Evolutionary conservation across 2,329 filamentous ascomycete species (phyloP), one percentile per base, ranked within the genome.

Genomic region (Fusarium proliferatum): DNA sequence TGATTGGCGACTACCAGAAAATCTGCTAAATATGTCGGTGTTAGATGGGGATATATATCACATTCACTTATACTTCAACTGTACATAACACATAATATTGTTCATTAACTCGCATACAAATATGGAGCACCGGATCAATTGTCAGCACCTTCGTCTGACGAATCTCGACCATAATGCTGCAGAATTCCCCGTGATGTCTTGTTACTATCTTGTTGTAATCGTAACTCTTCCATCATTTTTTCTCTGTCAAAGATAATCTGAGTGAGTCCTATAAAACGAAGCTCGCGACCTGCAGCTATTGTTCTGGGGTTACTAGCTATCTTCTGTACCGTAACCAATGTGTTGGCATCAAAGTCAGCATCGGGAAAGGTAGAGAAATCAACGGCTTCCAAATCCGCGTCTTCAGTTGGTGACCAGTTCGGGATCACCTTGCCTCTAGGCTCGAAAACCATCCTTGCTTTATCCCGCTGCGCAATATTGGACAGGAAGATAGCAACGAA

Each of bases 121-220:
- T 17, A 13, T 19, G 10, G 12, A 19, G 43, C 1, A 26, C 16
- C 11, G 4, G 7, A 45, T 46, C 4, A 28, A 3, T 19, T 4
- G 5, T 15, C 1, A 21, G 43, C 8, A 2, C 21, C 51, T 38
- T 23, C 38, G 8, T 23, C 52, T 3, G 38, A 56, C 0, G 21
- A 30, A 3, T 42, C 52, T 1, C 2, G 36, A 0, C 52, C 38
- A 43, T 56, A 56, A 2, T 56, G 11, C 16, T 56, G 10, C 21
- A 56, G 19, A 2, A 56, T 43, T 0, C 52, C 52, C 8, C 16
- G 33, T 2, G 19, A 30, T 19, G 2, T 9, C 10, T 33, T 43
- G 2, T 30, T 15, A 1, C 2, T 42, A 13, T 9, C 21, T 8
- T 26, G 5, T 1, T 8, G 5, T 2, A 23, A 4, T 2, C 21